Base-by-base conservation (phyloP, 805 yeast genomes). In the Metschnikowia santaceciliae region DNA sequence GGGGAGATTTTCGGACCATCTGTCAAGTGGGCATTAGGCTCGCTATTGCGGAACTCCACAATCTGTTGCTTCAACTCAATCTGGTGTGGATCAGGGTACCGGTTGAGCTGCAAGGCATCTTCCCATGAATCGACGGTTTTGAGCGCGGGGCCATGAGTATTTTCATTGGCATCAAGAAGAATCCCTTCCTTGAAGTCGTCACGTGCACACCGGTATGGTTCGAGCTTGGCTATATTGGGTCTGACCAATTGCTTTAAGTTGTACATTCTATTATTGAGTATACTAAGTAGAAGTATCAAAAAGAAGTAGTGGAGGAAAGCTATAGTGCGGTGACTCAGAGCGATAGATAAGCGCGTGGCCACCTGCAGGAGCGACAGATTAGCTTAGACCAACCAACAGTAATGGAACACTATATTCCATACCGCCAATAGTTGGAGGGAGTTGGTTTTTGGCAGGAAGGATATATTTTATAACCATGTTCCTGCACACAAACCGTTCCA, bases 71-170 rank as follows among this genome's bases (percentile, higher is more conserved):
- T 94, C 60, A 94, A 77, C 33, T 77, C 84, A 6, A 79, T 52
- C 63, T 92, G 98, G 70, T 94, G 97, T 8, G 99, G 99, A 62
- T 94, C 99, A 15, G 99, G 99, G 66, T 94, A 94, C 62, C 99
- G 78, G 73, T 94, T 85, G 59, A 94, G 80, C 45, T 83, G 85
- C 56, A 82, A 70, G 1, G 58, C 51, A 13, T 65, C 52, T 54
- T 86, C 92, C 1, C 67, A 68, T 0, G 59, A 57, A 3, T 76
- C 66, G 22, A 82, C 57, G 6, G 69, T 67, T 1, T 70, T 52
- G 14, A 90, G 68, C 1, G 96, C 82, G 3, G 97, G 92, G 0
- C 98, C 99, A 63, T 85, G 87, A 2, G 98, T 86, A 66, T 94
- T 94, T 69, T 94, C 99, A 63, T 94, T 94, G 50, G 99, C 99